Evolutionary conservation across 768 basidiomycete species (phyloP).

Genomic region (Suillus subalutaceus): DNA sequence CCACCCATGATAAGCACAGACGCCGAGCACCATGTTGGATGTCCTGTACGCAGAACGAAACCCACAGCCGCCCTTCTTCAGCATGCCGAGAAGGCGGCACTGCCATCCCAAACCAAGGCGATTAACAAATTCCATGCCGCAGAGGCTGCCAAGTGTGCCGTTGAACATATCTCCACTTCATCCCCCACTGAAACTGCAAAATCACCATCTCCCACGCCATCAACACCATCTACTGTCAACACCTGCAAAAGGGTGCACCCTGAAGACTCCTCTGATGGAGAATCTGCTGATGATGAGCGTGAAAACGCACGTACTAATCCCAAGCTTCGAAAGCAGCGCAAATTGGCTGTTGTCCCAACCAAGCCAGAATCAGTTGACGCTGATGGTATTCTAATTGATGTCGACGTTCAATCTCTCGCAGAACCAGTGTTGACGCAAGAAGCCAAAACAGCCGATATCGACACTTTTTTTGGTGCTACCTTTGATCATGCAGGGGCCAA

Average conservation of each 20-base stretch:
- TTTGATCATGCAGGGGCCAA: too few species aligned
- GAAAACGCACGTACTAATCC: background rate
- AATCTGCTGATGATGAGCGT: background rate
- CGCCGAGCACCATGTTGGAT: background rate
- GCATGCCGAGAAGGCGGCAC: background rate
- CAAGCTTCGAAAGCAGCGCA: background rate
- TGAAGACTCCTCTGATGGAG: background rate
- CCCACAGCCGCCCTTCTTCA: background rate
- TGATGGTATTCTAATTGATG: background rate
- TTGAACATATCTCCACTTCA: background rate
- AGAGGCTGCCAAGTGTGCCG: background rate
- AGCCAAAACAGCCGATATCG: background rate
- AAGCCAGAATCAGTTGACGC: background rate
- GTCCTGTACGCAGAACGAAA: background rate
- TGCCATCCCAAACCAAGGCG: background rate
- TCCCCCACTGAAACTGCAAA: background rate
- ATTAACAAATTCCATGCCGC: background rate
- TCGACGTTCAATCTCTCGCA: background rate
- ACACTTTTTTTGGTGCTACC: background rate
- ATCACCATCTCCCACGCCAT: background rate
- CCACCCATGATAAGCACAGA: background rate
- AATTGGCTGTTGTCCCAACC: background rate
- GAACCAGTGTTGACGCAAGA: background rate
- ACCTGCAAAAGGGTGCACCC: background rate
- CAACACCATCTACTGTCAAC: background rate